Percentiles rank a stretch among this genome's conserved stretches.
phyloP scores from a whole-genome alignment of 179 eudicot species.

The Beta macrorhiza region DNA sequence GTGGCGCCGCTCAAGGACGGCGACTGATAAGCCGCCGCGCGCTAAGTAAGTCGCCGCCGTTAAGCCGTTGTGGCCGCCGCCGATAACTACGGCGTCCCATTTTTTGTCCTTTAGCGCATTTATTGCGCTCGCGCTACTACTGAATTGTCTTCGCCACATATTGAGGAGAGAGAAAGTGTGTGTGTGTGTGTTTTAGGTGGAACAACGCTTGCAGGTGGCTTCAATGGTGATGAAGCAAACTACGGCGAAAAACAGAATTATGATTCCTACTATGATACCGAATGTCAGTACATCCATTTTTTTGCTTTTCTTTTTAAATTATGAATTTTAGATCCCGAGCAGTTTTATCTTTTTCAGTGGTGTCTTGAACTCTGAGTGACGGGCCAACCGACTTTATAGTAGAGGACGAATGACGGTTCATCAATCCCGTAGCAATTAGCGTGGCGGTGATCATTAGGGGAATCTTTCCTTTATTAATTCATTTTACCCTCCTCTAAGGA shows the following conservation, averaged over 20 bases:
- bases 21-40: conserved; percentile 87
- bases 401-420: neutral
- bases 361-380: no score
- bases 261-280: conserved; percentile 43
- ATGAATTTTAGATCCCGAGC: neutral
- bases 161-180: neutral
- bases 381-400: neutral
- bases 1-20: conserved; percentile 92
- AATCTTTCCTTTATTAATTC: neutral
- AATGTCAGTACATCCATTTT: conserved; percentile 48
- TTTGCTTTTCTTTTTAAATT: neutral
- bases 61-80: conserved; percentile 98
- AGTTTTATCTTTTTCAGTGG: no score
- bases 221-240: conserved; percentile 37
- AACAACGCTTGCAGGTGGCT: conserved; percentile 34
- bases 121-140: conserved; percentile 34
- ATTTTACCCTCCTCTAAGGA: no score
- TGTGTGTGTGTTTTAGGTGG: neutral
- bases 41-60: conserved; percentile 94
- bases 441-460: neutral
- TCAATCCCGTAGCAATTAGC: neutral
- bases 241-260: conserved; percentile 31
- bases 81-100: conserved; percentile 88
- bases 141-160: conserved; percentile 36
- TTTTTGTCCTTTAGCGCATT: conserved; percentile 47